A percentile compares a stretch with the other conserved stretches of the same genome.
phyloP scores from a whole-genome alignment of 768 basidiomycete species.

The Tulasnella sp. region DNA sequence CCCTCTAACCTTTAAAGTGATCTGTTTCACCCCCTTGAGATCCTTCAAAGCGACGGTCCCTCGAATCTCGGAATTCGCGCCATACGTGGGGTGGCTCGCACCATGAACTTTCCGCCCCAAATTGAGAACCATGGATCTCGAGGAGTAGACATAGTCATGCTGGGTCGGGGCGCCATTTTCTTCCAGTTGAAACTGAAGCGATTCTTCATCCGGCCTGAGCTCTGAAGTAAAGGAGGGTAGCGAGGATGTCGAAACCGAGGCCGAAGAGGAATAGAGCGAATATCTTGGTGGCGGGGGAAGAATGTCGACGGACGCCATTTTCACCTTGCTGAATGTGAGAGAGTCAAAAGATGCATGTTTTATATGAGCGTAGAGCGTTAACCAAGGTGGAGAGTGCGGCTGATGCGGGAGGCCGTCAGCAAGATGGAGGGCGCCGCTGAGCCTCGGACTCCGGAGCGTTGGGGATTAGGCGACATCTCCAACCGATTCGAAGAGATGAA shows the following conservation, averaged over 20 bases:
- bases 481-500: background rate
- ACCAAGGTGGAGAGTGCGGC: background rate
- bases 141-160: background rate
- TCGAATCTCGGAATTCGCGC: background rate
- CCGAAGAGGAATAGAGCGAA: background rate
- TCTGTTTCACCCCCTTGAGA: background rate
- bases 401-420: conserved; percentile 1
- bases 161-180: background rate
- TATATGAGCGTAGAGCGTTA: background rate
- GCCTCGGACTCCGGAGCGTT: background rate
- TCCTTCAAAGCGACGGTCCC: background rate
- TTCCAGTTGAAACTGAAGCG: background rate
- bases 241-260: background rate
- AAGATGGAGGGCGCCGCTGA: background rate
- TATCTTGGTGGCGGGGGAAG: background rate
- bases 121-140: background rate
- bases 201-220: background rate
- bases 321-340: background rate
- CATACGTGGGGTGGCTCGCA: background rate
- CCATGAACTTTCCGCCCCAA: conserved; percentile 1
- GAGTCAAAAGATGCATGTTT: background rate
- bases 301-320: background rate
- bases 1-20: background rate
- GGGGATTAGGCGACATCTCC: background rate
- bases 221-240: background rate